Percentiles rank a stretch among this genome's conserved stretches.
These are phyloP conservation scores for Beauveria sp. DNA, from an alignment of 2,329 filamentous ascomycete genomes.

Conservation along the genomic window DNA sequence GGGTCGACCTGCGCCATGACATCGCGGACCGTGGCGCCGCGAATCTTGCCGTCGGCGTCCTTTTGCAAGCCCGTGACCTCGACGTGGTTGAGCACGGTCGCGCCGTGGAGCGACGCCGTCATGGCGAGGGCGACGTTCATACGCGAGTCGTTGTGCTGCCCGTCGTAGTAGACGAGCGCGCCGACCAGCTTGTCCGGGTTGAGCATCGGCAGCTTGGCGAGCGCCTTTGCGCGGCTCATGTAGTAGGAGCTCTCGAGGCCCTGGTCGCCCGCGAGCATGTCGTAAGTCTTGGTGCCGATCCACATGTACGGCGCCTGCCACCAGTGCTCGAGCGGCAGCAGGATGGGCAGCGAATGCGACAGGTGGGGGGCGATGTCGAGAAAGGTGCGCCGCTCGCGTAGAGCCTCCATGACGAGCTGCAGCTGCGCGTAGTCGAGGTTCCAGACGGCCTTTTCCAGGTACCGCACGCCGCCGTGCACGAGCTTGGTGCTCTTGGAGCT, in stretches of 20 bases:
- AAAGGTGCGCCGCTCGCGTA: slow-evolving; percentile 77
- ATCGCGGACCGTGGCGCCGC: slow-evolving; percentile 49
- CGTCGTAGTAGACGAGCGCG: slow-evolving; percentile 79
- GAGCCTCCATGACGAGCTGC: slow-evolving; percentile 70
- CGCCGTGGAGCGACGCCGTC: slow-evolving; percentile 72
- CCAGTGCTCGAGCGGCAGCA: slow-evolving; percentile 76
- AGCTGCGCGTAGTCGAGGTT: slow-evolving; percentile 81
- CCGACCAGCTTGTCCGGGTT: slow-evolving; percentile 66
- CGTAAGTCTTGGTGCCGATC: slow-evolving; percentile 68
- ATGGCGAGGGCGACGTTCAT: slow-evolving; percentile 82
- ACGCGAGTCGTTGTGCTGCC: slow-evolving; percentile 78
- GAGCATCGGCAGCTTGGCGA: slow-evolving; percentile 72
- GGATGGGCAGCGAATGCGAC: slow-evolving; percentile 72
- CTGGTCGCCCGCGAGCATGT: slow-evolving; percentile 72
- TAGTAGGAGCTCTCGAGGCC: slow-evolving; percentile 81
- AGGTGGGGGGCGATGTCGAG: slow-evolving; percentile 77
- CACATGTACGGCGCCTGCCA: slow-evolving; percentile 74
- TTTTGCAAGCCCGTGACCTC: slow-evolving; percentile 70
- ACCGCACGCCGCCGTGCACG: slow-evolving; percentile 77
- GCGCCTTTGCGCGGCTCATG: slow-evolving; percentile 66
- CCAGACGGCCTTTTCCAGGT: slow-evolving; percentile 80
- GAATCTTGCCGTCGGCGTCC: slow-evolving; percentile 59
- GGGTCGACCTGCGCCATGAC: slow-evolving; percentile 58
- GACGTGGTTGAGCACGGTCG: slow-evolving; percentile 73
- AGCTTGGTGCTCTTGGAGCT: slow-evolving; percentile 85